phyloP scores from a whole-genome alignment of 345 rosid species.

The Euphorbia tirucalli region DNA sequence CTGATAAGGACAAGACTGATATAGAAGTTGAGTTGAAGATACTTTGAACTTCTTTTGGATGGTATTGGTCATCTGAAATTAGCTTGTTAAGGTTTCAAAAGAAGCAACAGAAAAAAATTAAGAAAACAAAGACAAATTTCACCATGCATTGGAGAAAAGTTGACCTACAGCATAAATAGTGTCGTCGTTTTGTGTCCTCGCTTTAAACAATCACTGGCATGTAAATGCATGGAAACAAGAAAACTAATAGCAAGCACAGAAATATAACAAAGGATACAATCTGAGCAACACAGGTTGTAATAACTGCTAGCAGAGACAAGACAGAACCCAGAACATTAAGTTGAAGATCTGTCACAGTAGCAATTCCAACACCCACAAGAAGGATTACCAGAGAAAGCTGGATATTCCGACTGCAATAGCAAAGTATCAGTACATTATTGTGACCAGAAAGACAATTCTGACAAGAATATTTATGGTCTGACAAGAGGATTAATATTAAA shows the following conservation, averaged over 20 bases:
- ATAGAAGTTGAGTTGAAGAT: slow-evolving; percentile 96
- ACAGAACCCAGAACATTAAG: slow-evolving; percentile 91
- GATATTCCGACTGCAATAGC: slow-evolving; percentile 68
- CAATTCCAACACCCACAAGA: slow-evolving; percentile 98
- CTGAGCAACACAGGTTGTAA: slow-evolving; percentile 98
- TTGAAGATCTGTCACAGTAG: slow-evolving; percentile 98
- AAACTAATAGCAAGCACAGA: slow-evolving; percentile 19
- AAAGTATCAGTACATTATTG: slow-evolving; percentile 21
- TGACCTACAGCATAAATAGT: neutral
- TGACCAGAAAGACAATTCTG: neutral
- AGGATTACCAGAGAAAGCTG: slow-evolving; percentile 82
- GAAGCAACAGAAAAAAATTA: slow-evolving; percentile 5
- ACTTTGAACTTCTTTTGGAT: slow-evolving; percentile 99
- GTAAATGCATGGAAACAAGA: neutral
- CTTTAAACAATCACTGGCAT: slow-evolving; percentile 7
- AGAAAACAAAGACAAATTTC: neutral
- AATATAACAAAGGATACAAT: slow-evolving; percentile 77
- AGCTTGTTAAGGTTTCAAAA: slow-evolving; percentile 49
- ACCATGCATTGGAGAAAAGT: slow-evolving; percentile 1
- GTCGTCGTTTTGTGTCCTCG: neutral
- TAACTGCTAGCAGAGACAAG: slow-evolving; percentile 84
- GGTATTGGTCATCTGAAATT: slow-evolving; percentile 91
- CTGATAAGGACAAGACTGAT: slow-evolving; percentile 99
- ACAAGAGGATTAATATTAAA: neutral
- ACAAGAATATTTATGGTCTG: neutral